phyloP scores from a whole-genome alignment of 768 basidiomycete species.

The Cubamyces sp. region DNA sequence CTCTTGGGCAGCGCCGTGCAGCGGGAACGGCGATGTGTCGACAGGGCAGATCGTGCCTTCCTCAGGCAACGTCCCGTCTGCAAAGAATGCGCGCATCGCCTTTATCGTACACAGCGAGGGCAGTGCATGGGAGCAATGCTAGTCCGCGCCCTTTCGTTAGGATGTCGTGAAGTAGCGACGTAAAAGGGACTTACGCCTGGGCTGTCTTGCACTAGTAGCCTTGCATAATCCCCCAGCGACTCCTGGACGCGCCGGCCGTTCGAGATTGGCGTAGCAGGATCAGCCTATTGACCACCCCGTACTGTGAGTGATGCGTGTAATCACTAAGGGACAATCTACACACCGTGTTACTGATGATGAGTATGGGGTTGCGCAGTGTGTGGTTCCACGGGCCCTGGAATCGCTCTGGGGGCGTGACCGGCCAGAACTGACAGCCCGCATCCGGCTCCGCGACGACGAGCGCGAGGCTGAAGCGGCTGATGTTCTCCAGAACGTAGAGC shows the following conservation, averaged over 20 bases:
- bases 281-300: background rate
- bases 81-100: no score
- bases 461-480: conserved; percentile 27
- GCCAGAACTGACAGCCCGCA: conserved; percentile 36
- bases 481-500: conserved; percentile 27
- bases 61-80: no score
- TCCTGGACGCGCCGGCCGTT: background rate
- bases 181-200: no score
- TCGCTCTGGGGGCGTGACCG: conserved; percentile 32
- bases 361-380: conserved; percentile 32
- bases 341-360: conserved; percentile 35
- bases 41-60: no score
- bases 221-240: background rate
- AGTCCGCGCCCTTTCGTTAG: no score
- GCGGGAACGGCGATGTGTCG: background rate
- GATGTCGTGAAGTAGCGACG: no score
- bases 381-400: conserved; percentile 37
- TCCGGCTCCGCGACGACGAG: conserved; percentile 32
- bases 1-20: background rate
- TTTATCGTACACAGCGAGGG: no score
- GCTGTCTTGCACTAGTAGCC: no score
- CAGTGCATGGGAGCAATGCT: no score
- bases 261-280: background rate
- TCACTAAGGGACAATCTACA: background rate
- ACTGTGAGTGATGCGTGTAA: background rate